Percentiles rank a stretch among this genome's conserved stretches.
Evolutionary conservation across 148 eudicot genomes (phyloP).

Genomic region (Mesembryanthemum crystallinum): DNA sequence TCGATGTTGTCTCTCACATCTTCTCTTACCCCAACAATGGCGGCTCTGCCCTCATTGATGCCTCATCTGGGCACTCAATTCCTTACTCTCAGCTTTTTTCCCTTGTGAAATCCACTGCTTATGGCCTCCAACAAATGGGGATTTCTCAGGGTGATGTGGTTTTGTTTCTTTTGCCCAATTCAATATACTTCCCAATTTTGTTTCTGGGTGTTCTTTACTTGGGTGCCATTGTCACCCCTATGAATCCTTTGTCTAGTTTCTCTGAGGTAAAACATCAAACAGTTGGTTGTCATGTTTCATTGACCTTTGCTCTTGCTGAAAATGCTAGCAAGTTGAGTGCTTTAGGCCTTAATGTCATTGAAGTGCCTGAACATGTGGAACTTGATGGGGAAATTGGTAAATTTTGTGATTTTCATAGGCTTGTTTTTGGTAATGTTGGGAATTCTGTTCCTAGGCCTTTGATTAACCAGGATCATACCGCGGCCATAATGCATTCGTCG

Average conservation of each 20-base stretch:
- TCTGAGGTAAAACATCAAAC: constrained; percentile 66
- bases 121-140: constrained; percentile 57
- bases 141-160: constrained; percentile 73
- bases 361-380: constrained; percentile 43
- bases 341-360: constrained; percentile 42
- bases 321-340: constrained; percentile 31
- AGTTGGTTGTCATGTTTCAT: constrained; percentile 32
- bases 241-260: constrained; percentile 70
- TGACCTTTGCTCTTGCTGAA: constrained; percentile 40
- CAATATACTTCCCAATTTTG: constrained; percentile 61
- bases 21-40: constrained; percentile 58
- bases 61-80: constrained; percentile 56
- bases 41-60: constrained; percentile 53
- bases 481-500: constrained; percentile 77
- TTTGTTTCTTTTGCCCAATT: constrained; percentile 68
- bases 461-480: constrained; percentile 67
- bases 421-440: constrained; percentile 37
- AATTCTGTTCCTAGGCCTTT: constrained; percentile 26
- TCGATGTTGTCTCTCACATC: constrained; percentile 69
- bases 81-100: constrained; percentile 47
- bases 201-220: constrained; percentile 54
- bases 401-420: constrained; percentile 33
- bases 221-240: constrained; percentile 69
- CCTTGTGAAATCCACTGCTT: constrained; percentile 62
- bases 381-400: constrained; percentile 7